Evolutionary conservation across 2,329 filamentous ascomycete genomes (phyloP).

Genomic region (Trichoderma koningiopsis): DNA sequence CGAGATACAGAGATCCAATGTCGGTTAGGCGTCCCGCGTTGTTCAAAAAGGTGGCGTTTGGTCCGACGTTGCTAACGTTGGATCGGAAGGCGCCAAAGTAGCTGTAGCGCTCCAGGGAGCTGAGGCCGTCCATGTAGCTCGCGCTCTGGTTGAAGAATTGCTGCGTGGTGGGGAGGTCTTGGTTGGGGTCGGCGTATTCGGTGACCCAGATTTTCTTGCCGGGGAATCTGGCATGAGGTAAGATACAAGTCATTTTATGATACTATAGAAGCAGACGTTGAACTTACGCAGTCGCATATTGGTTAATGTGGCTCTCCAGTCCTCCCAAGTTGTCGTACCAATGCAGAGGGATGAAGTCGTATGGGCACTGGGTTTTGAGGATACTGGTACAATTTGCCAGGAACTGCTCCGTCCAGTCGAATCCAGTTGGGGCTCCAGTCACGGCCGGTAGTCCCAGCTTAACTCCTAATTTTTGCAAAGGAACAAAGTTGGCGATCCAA

Average conservation of each 20-base stretch:
- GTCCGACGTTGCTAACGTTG: constrained; percentile 70
- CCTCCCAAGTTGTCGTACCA: constrained; percentile 72
- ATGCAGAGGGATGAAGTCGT: constrained; percentile 65
- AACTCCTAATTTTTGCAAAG: constrained; percentile 63
- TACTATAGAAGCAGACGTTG: background rate
- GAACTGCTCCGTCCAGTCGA: constrained; percentile 69
- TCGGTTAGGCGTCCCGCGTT: constrained; percentile 69
- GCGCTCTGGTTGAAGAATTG: constrained; percentile 67
- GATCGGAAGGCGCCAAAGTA: constrained; percentile 77
- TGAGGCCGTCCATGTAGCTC: constrained; percentile 62
- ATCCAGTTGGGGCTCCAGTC: constrained; percentile 61
- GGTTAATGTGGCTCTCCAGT: constrained; percentile 66
- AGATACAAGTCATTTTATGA: background rate
- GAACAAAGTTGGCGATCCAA: constrained; percentile 73
- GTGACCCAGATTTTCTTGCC: constrained; percentile 73
- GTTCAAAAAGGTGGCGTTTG: constrained; percentile 71
- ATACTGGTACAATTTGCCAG: constrained; percentile 60
- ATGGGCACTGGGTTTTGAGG: constrained; percentile 51
- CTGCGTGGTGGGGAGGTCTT: constrained; percentile 60
- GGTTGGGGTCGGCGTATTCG: constrained; percentile 68
- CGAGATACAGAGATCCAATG: constrained; percentile 76
- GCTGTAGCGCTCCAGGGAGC: constrained; percentile 68
- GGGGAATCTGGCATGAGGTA: constrained; percentile 53
- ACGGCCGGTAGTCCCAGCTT: constrained; percentile 69
- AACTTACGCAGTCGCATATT: constrained; percentile 37